Base-by-base conservation (phyloP, 2,329 filamentous ascomycete genomes). In the Grosmannia serpens region DNA sequence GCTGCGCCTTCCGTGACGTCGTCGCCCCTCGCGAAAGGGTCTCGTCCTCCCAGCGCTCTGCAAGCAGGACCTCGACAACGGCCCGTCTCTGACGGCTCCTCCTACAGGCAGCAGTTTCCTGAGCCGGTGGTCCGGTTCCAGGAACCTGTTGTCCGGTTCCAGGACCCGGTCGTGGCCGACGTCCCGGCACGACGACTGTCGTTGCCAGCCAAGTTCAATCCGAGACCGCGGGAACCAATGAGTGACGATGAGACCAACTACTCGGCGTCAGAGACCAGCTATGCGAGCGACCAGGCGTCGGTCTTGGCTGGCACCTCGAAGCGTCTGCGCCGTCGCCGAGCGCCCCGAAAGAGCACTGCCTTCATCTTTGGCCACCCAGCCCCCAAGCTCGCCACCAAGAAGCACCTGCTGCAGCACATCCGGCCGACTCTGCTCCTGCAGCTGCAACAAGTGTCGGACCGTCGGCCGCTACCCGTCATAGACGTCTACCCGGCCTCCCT, bases 401-500 rank as follows among this genome's bases (percentile, higher is more conserved):
- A 86, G 67, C 77, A 87, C 27, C 78, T 86, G 62, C 74, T 89
- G 41, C 76, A 87, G 17, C 82, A 86, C 64, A 76, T 87, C 33
- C 81, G 86, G 20, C 86, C 87, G 13, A 82, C 82, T 56, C 73
- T 90, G 22, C 73, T 90, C 7, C 76, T 91, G 7, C 88, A 92
- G 69, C 73, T 91, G 20, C 88, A 91, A 66, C 78, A 82, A 59
- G 69, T 89, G n/a, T 75, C 79, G 2, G 78, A 82, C 61, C 75
- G 75, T 20, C 80, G 87, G 27, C 85, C 86, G 0, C 77, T 77
- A 56, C 88, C 88, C 1, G 80, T 82, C 4, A 83, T 89, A 62
- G 88, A 92, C 64, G 81, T 89, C n/a, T 79, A 90, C 49, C 86
- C 87, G 0, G 83, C 85, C 2, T 81, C 80, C n/a, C 74, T 80